A percentile compares a stretch with the other conserved stretches of the same genome.
These are phyloP conservation scores for Arthrobotrys pseudoclavata DNA, from an alignment of 2,329 filamentous ascomycete species.

Conservation along the genomic window DNA sequence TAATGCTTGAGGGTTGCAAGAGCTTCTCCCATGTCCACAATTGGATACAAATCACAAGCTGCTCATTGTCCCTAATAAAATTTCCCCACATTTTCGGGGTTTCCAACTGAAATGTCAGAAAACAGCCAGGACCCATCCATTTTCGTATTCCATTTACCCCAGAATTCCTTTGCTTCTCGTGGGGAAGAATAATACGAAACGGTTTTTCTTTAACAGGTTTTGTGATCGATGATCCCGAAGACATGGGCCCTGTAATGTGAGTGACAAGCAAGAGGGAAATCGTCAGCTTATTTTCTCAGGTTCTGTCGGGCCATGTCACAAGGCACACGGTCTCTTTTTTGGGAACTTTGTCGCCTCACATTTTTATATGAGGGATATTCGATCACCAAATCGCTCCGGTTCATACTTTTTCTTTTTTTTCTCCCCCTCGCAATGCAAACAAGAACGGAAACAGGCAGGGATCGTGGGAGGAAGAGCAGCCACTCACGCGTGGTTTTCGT, in stretches of 20 bases:
- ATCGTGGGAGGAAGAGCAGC: conserved; percentile 21
- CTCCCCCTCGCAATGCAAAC: conserved; percentile 9
- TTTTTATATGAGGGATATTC: conserved; percentile 61
- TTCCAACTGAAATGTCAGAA: conserved; percentile 31
- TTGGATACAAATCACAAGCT: conserved; percentile 27
- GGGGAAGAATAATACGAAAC: conserved; percentile 40
- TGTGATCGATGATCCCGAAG: conserved; percentile 51
- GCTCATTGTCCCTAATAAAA: conserved; percentile 6
- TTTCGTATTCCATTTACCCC: conserved; percentile 50
- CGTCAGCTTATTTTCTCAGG: conserved; percentile 52
- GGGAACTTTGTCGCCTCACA: conserved; percentile 37
- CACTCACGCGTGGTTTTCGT: conserved; percentile 52
- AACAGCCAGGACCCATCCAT: conserved; percentile 36
- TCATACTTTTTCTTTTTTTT: background rate
- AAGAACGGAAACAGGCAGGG: conserved; percentile 23
- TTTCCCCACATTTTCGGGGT: conserved; percentile 51
- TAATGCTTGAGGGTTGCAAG: conserved; percentile 13
- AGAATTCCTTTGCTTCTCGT: conserved; percentile 33
- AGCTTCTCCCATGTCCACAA: background rate
- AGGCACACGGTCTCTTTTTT: conserved; percentile 42
- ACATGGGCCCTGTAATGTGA: conserved; percentile 36
- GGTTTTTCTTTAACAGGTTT: conserved; percentile 28
- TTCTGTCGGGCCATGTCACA: conserved; percentile 58
- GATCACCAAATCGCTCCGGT: background rate
- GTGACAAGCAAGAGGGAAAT: conserved; percentile 18